phyloP scores from a whole-genome alignment of 2,329 filamentous ascomycete species.

The Fusarium xyrophilum region DNA sequence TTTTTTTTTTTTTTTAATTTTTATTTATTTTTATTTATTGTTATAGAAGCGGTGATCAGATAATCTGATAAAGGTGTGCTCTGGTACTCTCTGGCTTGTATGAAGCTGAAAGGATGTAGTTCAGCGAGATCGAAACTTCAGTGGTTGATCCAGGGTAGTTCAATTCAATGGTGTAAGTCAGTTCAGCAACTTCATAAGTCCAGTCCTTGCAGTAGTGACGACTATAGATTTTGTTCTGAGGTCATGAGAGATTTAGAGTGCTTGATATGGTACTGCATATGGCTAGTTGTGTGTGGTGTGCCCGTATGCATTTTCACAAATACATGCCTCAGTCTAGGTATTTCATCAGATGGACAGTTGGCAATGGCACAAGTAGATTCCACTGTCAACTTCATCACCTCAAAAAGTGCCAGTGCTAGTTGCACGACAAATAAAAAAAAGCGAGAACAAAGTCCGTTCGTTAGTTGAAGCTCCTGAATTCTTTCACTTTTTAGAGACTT shows the following conservation, averaged over 20 bases:
- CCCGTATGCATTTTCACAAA: not conserved
- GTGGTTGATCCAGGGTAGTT: not conserved
- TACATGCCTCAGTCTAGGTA: not conserved
- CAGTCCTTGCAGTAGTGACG: not conserved
- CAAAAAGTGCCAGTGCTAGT: too few relatives aligned
- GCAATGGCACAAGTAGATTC: not conserved
- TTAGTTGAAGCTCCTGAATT: not conserved
- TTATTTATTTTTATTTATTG: too few relatives aligned
- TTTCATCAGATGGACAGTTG: rapidly evolving
- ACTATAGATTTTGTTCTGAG: not conserved
- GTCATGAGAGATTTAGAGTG: rapidly evolving
- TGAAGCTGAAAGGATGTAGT: not conserved
- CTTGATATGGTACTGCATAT: not conserved
- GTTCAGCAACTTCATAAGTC: not conserved
- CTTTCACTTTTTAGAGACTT: not conserved
- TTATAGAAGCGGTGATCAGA: not conserved
- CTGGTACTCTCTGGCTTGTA: not conserved
- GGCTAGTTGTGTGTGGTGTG: too few relatives aligned
- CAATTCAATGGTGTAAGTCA: not conserved
- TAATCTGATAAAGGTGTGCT: not conserved
- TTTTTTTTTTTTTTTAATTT: too few relatives aligned
- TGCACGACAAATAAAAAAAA: too few relatives aligned
- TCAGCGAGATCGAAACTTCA: not conserved
- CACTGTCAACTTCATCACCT: not conserved
- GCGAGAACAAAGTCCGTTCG: not conserved